Conservation (phyloP, 2,329 filamentous ascomycete genomes). For the Sporothrix sp. region DNA sequence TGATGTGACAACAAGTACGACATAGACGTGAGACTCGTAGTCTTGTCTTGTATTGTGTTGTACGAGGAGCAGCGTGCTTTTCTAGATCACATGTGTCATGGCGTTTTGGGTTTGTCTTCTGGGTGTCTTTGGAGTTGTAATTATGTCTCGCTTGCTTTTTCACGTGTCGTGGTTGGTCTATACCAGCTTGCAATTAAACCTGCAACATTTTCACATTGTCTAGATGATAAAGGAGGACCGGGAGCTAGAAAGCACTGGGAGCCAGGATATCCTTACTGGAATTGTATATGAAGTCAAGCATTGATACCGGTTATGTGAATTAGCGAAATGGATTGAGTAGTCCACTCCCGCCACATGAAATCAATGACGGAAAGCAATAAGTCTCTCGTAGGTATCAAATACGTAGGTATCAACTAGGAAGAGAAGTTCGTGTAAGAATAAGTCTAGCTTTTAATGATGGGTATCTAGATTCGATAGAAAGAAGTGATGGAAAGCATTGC, state of each 20-base stretch:
- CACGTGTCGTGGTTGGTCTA: neutral
- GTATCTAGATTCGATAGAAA: too few species aligned
- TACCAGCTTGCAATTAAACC: neutral
- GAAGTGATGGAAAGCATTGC: too few species aligned
- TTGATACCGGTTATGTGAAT: too few species aligned
- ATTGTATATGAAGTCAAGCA: too few species aligned
- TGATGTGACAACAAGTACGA: conserved; percentile 18
- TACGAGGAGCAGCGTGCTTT: neutral
- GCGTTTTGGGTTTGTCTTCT: neutral
- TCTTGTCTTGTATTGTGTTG: neutral
- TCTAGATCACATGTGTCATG: neutral
- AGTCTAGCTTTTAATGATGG: too few species aligned
- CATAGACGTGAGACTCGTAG: neutral
- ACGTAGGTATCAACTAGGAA: too few species aligned
- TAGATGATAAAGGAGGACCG: conserved; percentile 2
- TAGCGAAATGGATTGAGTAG: too few species aligned
- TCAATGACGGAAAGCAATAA: too few species aligned
- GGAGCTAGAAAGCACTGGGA: neutral
- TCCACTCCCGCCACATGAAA: too few species aligned
- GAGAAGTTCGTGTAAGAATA: too few species aligned
- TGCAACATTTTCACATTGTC: neutral
- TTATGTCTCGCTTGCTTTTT: neutral
- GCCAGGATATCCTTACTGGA: neutral
- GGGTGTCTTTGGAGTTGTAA: too few species aligned
- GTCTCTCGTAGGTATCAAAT: too few species aligned